Conservation (phyloP, 1,139 yeast species). For the Maudiozyma humilis region DNA sequence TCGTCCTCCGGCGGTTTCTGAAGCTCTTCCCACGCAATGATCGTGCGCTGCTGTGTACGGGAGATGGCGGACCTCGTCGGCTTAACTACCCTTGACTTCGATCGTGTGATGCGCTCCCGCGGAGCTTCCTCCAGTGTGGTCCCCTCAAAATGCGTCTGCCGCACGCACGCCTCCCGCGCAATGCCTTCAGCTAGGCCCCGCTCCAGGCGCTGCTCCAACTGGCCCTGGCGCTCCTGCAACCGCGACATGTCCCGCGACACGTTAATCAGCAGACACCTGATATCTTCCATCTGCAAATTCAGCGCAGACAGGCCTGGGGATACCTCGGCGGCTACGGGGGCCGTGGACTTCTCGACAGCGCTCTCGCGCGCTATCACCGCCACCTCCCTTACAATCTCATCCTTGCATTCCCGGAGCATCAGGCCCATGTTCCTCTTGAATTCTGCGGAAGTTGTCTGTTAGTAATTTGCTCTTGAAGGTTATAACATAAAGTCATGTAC, state of each 20-base stretch:
- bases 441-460: background rate
- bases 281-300: conserved; percentile 3
- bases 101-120: conserved; percentile 1
- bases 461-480: background rate
- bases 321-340: background rate
- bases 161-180: too few relatives aligned
- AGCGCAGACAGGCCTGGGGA: background rate
- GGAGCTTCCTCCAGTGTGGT: conserved; percentile 8
- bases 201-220: conserved; percentile 12
- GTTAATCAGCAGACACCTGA: conserved; percentile 3
- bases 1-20: background rate
- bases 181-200: too few relatives aligned
- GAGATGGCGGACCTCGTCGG: background rate
- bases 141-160: too few relatives aligned
- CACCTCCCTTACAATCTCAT: background rate
- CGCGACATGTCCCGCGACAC: conserved; percentile 6
- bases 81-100: background rate
- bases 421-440: background rate
- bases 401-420: background rate
- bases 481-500: background rate
- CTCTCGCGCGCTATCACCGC: background rate
- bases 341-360: background rate
- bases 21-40: conserved; percentile 27
- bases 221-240: conserved; percentile 12
- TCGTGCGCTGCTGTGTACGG: conserved; percentile 14